These are phyloP conservation scores for Acrodontium crateriforme DNA, from an alignment of 2,329 filamentous ascomycete genomes.

Conservation along the genomic window DNA sequence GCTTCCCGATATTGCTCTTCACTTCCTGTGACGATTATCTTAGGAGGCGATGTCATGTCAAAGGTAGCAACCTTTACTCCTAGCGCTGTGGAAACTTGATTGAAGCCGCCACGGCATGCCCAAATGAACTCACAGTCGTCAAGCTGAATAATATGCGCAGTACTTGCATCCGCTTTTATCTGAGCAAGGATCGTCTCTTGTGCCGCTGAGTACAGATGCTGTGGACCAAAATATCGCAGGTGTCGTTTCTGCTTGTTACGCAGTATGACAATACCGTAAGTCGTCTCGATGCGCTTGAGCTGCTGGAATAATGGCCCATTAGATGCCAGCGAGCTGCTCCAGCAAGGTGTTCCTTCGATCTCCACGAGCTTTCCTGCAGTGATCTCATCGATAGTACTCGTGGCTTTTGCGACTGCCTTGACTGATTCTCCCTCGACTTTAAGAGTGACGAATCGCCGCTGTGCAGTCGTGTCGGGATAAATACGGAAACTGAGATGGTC, in stretches of 20 bases:
- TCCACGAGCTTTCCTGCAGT: conserved; percentile 1
- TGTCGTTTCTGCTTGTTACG: neutral
- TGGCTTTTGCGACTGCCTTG: conserved; percentile 1
- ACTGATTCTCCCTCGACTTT: conserved; percentile 2
- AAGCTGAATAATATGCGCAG: neutral
- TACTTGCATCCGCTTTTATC: neutral
- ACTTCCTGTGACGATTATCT: neutral
- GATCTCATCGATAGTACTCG: conserved; percentile 2
- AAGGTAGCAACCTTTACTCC: neutral
- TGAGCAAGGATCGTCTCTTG: neutral
- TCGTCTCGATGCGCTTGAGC: neutral
- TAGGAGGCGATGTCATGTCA: neutral
- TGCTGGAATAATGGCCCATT: neutral
- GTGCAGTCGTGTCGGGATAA: neutral
- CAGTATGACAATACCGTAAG: neutral
- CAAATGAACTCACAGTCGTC: neutral
- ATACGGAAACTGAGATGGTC: conserved; percentile 1
- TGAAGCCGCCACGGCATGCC: neutral
- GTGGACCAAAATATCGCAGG: neutral
- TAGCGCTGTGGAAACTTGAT: neutral
- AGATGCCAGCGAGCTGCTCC: neutral
- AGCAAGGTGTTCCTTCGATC: conserved; percentile 1
- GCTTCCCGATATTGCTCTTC: no score
- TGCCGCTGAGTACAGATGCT: neutral
- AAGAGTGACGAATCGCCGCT: conserved; percentile 2